Base-by-base conservation (phyloP, 2,329 filamentous ascomycete genomes). In the Lojkania enalia region DNA sequence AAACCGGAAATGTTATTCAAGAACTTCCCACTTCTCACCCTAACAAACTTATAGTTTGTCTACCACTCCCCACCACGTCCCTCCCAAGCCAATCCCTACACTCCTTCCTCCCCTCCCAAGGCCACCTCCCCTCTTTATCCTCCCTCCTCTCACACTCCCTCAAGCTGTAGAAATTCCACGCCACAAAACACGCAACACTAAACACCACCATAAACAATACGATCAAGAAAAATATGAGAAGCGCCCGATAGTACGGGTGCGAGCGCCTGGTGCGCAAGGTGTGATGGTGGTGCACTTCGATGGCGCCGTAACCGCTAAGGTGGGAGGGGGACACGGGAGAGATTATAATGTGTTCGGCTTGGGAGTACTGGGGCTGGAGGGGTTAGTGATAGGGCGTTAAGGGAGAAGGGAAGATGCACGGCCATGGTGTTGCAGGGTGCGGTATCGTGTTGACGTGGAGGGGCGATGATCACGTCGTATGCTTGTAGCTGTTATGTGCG, bases 51-150 rank as follows among this genome's bases (percentile, higher is more conserved):
- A n/a, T n/a, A n/a, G n/a, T n/a, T n/a, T n/a, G n/a, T n/a, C n/a
- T n/a, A n/a, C 30, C 14, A 16, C 7, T 33, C 9, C 30, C 14
- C 30, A 27, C 7, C 23, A 9, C 30, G 6, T 16, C 30, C 30
- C 30, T 33, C 30, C 30, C 30, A 9, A 33, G 14, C 30, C 30
- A 33, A 33, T 33, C 30, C 30, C 30, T 33, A 16, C 30, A 33
- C 30, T 33, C 30, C 30, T 15, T 33, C n/a, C n/a, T n/a, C n/a
- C n/a, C n/a, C 30, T 33, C 30, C 30, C 30, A 33, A 9, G 14
- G 7, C 30, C 7, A 9, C 30, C 30, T 7, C 30, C 14, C 30
- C 30, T 16, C 16, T 15, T 16, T 15, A 6, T 15, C 7, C 14
- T 33, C 30, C 7, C 30, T 11, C 30, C 14, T 33, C 30, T 16